Conservation (phyloP, 805 yeast genomes). For the Suhomyces faveliae region DNA sequence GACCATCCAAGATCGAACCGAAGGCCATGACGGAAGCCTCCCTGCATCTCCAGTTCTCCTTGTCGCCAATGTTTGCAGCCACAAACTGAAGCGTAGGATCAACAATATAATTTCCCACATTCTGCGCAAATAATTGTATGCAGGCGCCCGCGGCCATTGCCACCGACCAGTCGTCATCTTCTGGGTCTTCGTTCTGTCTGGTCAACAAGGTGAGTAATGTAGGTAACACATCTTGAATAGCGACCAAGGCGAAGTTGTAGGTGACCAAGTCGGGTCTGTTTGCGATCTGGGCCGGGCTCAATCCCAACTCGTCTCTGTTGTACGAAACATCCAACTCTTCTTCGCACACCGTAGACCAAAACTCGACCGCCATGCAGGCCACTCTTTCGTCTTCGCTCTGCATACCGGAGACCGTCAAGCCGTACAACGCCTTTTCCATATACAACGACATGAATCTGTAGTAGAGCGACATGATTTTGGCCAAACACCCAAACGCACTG, state of each 20-base stretch:
- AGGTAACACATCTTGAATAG: slow-evolving; percentile 83
- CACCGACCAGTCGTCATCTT: slow-evolving; percentile 96
- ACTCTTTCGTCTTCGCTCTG: slow-evolving; percentile 79
- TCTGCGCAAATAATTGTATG: slow-evolving; percentile 87
- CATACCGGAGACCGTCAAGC: slow-evolving; percentile 90
- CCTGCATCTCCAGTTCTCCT: slow-evolving; percentile 70
- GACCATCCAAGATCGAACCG: slow-evolving; percentile 95
- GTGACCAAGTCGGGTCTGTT: slow-evolving; percentile 45
- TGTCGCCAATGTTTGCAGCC: slow-evolving; percentile 58
- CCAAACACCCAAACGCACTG: slow-evolving; percentile 92
- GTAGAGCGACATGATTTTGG: slow-evolving; percentile 86
- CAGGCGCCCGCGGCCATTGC: slow-evolving; percentile 99
- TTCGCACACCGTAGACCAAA: slow-evolving; percentile 99
- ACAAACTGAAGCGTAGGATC: slow-evolving; percentile 85
- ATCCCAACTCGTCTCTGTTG: slow-evolving; percentile 62
- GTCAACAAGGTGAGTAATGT: slow-evolving; percentile 76
- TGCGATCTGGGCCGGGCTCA: slow-evolving; percentile 32
- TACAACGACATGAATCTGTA: slow-evolving; percentile 88
- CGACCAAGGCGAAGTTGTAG: slow-evolving; percentile 82
- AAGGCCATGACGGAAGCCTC: slow-evolving; percentile 99
- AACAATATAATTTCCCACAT: slow-evolving; percentile 82
- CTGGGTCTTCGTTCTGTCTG: slow-evolving; percentile 88
- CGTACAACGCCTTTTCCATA: slow-evolving; percentile 95
- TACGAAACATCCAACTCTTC: slow-evolving; percentile 82
- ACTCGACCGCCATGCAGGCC: slow-evolving; percentile 97